Percentiles rank a stretch among this genome's conserved stretches.
These are phyloP conservation scores for Fraxinus quadrangulata DNA, from an alignment of 257 asterid genomes.

Conservation along the genomic window DNA sequence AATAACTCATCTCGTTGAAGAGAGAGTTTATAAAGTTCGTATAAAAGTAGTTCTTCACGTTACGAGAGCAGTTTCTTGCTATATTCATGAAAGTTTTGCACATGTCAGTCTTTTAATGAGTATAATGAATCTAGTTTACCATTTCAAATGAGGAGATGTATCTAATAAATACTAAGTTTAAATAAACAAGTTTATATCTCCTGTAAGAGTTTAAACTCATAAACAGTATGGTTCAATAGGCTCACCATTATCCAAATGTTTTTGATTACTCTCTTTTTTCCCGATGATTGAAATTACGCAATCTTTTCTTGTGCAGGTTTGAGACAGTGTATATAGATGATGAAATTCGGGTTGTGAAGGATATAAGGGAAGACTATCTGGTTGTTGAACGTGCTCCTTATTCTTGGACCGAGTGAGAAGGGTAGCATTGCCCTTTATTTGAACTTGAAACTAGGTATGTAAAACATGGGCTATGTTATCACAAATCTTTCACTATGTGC, in stretches of 20 bases:
- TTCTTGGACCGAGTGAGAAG: constrained; percentile 75
- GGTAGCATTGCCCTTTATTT: background rate
- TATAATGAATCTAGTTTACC: background rate
- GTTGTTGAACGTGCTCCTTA: constrained; percentile 88
- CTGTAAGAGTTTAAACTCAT: background rate
- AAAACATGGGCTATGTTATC: background rate
- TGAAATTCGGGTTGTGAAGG: constrained; percentile 91
- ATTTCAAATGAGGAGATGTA: background rate
- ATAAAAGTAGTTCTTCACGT: background rate
- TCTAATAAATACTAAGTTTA: background rate
- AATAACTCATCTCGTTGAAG: background rate
- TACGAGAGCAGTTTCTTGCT: background rate
- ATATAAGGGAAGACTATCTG: constrained; percentile 80
- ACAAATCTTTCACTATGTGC: background rate
- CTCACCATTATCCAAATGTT: constrained; percentile 7
- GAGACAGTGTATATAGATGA: constrained; percentile 78
- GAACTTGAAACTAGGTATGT: background rate
- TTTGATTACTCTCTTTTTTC: background rate
- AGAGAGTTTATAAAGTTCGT: background rate
- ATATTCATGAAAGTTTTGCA: background rate
- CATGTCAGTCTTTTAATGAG: background rate
- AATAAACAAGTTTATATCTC: too few species aligned
- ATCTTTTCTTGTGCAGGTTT: constrained; percentile 51
- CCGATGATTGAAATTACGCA: constrained; percentile 5
- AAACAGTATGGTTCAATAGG: background rate